Conservation (phyloP, 371 early-diverging fungal species). For the Zopfochytrium polystomum region DNA sequence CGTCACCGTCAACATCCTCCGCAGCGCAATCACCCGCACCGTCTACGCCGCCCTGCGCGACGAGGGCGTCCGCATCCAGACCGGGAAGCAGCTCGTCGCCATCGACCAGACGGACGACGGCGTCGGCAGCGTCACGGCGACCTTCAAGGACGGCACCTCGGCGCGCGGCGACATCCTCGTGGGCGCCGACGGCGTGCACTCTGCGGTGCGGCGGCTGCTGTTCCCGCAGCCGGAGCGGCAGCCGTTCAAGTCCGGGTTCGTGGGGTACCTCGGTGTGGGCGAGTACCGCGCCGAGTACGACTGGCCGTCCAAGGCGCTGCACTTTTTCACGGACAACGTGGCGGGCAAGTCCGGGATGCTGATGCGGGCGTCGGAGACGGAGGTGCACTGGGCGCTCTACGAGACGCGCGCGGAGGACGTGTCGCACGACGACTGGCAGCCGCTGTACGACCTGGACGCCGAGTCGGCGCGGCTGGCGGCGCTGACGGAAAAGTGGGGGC, state of each 20-base stretch:
- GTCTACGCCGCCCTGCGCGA: neutral
- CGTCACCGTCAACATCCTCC: neutral
- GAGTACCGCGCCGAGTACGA: neutral
- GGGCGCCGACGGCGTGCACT: constrained; percentile 25
- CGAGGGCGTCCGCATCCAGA: neutral
- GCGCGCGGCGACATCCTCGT: constrained; percentile 15
- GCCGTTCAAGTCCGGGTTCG: neutral
- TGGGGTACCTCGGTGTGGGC: neutral
- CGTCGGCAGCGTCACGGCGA: constrained; percentile 6
- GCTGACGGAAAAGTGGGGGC: neutral
- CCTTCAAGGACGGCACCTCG: constrained; percentile 19
- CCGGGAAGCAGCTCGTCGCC: constrained; percentile 1
- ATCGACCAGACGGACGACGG: constrained; percentile 1
- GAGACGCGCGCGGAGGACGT: neutral
- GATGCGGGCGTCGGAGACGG: neutral
- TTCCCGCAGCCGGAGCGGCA: neutral
- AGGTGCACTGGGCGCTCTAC: neutral
- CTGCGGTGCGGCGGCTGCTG: neutral
- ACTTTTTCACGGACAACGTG: neutral
- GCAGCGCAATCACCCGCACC: neutral
- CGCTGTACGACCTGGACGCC: neutral
- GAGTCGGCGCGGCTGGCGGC: neutral
- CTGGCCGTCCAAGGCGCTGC: neutral
- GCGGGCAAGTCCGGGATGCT: neutral
- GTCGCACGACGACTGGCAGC: neutral